Conservation (phyloP, 305 asterid species). For the Ajuga reptans region DNA sequence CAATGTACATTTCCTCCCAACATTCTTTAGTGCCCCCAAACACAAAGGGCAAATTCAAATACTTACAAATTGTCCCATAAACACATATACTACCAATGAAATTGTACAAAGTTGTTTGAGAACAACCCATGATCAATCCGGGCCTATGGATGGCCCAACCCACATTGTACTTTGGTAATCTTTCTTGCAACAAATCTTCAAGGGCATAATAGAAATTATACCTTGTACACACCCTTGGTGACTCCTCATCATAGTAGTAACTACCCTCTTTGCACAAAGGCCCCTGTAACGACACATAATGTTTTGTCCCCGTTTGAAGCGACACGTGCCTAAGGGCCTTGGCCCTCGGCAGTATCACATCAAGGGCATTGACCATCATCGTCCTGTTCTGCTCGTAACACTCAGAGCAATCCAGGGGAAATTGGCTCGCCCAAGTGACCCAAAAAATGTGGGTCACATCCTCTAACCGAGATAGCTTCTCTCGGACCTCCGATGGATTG, state of each 20-base stretch:
- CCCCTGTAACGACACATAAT: constrained; percentile 44
- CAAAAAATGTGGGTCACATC: constrained; percentile 65
- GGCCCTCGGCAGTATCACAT: constrained; percentile 44
- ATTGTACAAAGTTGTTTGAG: constrained; percentile 42
- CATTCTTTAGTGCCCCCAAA: constrained; percentile 62
- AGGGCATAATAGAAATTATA: constrained; percentile 61
- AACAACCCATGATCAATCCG: constrained; percentile 62
- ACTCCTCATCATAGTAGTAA: constrained; percentile 46
- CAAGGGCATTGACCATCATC: constrained; percentile 63
- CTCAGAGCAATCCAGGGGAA: constrained; percentile 49
- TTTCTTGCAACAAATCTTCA: constrained; percentile 64
- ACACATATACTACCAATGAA: constrained; percentile 69
- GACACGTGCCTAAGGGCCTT: constrained; percentile 48
- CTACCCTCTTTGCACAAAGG: neutral
- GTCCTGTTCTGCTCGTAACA: constrained; percentile 49
- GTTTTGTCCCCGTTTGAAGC: constrained; percentile 75
- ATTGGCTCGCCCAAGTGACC: constrained; percentile 80
- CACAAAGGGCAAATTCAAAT: constrained; percentile 52
- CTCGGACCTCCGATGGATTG: constrained; percentile 36
- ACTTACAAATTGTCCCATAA: constrained; percentile 65
- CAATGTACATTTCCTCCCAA: constrained; percentile 70
- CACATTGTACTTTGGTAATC: constrained; percentile 30
- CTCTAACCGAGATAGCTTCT: constrained; percentile 32
- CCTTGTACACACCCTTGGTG: constrained; percentile 45
- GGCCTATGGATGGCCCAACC: constrained; percentile 82